Conservation (phyloP, 1,284 basidiomycete genomes). For the Malassezia slooffiae region DNA sequence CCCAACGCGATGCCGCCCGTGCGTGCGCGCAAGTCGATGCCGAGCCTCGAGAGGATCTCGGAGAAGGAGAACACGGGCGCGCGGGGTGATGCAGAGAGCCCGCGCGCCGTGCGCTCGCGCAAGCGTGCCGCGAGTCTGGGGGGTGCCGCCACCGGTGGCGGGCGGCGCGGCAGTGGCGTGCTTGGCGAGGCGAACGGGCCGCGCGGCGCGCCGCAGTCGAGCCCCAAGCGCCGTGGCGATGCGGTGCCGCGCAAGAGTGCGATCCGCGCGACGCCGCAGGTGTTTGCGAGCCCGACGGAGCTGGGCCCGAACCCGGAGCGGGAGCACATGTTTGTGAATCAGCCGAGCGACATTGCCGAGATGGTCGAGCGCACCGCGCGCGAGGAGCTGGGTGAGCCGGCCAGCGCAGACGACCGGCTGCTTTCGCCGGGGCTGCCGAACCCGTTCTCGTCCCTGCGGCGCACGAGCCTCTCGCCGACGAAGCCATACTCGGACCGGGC, state of each 20-base stretch:
- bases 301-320: slow-evolving; percentile 26
- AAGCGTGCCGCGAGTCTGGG: slow-evolving; percentile 5
- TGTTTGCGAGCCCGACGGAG: slow-evolving; percentile 32
- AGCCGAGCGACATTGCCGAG: slow-evolving; percentile 2
- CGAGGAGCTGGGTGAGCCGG: not conserved
- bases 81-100: too few relatives aligned
- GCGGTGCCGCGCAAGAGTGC: slow-evolving; percentile 28
- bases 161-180: too few relatives aligned
- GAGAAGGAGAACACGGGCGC: slow-evolving; percentile 3
- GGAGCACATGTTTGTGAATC: slow-evolving; percentile 2
- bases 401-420: slow-evolving; percentile 1
- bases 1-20: slow-evolving; percentile 17
- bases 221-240: not conserved
- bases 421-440: slow-evolving; percentile 14
- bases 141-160: too few relatives aligned
- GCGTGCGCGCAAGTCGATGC: slow-evolving; percentile 8
- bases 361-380: slow-evolving; percentile 4
- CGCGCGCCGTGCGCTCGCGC: not conserved
- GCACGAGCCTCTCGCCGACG: slow-evolving; percentile 5
- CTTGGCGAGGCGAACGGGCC: too few relatives aligned
- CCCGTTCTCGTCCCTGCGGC: slow-evolving; percentile 9
- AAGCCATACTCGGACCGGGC: too few relatives aligned
- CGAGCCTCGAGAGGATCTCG: not conserved
- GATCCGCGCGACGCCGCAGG: slow-evolving; percentile 29
- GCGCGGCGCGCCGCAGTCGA: not conserved